Evolutionary conservation across 2,329 filamentous ascomycete species (phyloP).

Genomic region (Lachnellula suecica): DNA sequence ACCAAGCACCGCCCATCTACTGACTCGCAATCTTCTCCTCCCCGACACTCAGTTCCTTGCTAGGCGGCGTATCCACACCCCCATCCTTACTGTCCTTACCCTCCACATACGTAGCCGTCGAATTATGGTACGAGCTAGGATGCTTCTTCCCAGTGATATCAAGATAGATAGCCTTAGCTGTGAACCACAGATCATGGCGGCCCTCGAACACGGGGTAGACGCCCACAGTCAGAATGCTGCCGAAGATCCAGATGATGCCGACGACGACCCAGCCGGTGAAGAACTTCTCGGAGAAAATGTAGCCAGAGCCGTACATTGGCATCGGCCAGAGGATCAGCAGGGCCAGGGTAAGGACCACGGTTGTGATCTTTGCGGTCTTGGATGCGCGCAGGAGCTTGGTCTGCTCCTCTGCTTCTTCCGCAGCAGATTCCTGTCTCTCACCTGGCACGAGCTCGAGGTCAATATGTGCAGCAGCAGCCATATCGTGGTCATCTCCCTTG

Average conservation of each 20-base stretch:
- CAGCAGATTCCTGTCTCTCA: slow-evolving; percentile 36
- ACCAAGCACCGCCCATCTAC: neutral
- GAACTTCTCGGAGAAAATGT: slow-evolving; percentile 80
- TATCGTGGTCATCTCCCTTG: slow-evolving; percentile 73
- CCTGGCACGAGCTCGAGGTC: slow-evolving; percentile 65
- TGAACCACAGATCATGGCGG: slow-evolving; percentile 62
- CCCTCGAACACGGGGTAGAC: slow-evolving; percentile 83
- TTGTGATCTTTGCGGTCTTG: slow-evolving; percentile 48
- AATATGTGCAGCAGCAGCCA: slow-evolving; percentile 60
- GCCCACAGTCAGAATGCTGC: slow-evolving; percentile 70
- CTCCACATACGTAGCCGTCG: slow-evolving; percentile 28
- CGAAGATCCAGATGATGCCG: slow-evolving; percentile 79
- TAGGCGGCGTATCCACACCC: slow-evolving; percentile 19
- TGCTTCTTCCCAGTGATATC: slow-evolving; percentile 52
- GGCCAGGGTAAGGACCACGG: slow-evolving; percentile 63
- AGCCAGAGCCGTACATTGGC: slow-evolving; percentile 81
- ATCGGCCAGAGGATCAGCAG: slow-evolving; percentile 87
- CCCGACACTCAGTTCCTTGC: neutral
- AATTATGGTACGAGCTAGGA: slow-evolving; percentile 25
- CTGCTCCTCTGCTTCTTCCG: slow-evolving; percentile 41
- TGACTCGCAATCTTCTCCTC: slow-evolving; percentile 13
- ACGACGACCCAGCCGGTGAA: slow-evolving; percentile 80
- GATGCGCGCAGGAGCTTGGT: slow-evolving; percentile 53
- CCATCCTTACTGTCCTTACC: slow-evolving; percentile 22
- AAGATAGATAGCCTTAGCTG: slow-evolving; percentile 57